Conservation (phyloP, 306 rosid species). For the Clitoria ternatea region DNA sequence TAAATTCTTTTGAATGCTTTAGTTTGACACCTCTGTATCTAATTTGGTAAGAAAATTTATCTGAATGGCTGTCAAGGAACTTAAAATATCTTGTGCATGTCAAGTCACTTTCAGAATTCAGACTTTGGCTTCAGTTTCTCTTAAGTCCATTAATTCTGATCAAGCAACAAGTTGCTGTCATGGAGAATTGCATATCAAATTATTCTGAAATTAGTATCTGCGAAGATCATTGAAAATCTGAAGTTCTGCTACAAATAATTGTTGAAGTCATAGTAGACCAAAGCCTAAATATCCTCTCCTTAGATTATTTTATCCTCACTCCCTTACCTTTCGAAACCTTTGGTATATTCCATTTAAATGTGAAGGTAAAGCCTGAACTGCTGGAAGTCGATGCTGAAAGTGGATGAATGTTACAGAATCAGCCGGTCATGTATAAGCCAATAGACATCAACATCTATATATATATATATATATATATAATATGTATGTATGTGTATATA, state of each 20-base stretch:
- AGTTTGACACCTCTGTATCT: not conserved
- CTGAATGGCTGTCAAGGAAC: not conserved
- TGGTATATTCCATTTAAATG: slow-evolving; percentile 13
- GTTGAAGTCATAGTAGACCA: not conserved
- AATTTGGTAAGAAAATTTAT: not conserved
- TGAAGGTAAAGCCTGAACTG: not conserved
- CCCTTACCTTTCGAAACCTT: not conserved
- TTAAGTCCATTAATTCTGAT: not conserved
- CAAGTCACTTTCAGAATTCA: not conserved
- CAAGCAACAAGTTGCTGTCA: not conserved
- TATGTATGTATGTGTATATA: too few species aligned
- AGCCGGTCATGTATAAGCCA: not conserved
- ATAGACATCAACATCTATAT: not conserved
- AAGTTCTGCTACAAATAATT: not conserved
- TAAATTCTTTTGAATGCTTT: not conserved
- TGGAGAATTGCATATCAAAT: not conserved
- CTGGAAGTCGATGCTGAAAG: not conserved
- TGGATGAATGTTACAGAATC: not conserved
- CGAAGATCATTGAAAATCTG: not conserved
- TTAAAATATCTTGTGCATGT: not conserved
- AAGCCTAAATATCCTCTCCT: not conserved
- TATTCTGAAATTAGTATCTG: not conserved
- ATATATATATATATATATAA: too few species aligned
- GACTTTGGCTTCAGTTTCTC: not conserved
- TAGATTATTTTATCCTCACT: not conserved